Evolutionary conservation across 2,329 filamentous ascomycete genomes (phyloP), one percentile per base, ranked within the genome.

Genomic region (Aspergillus nomiae): DNA sequence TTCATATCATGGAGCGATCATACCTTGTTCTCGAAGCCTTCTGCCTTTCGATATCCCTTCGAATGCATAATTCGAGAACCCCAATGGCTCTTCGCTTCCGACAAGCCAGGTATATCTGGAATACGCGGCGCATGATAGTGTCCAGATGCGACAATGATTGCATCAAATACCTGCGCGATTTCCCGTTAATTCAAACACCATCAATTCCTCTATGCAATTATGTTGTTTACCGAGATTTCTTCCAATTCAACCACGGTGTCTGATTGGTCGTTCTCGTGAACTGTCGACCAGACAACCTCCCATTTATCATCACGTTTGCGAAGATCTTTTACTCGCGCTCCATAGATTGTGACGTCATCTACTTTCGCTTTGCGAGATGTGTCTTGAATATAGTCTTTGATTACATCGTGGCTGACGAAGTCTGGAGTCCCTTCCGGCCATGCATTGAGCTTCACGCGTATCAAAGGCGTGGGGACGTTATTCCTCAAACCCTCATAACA

Each of bases 361-460:
- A 89, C 83, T 0, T 83, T 83, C 1, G 83, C 80, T 1, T 80
- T 74, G 0, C 67, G 65, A 0, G 88, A 84, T 0, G 88, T 84
- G n/a, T 83, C 80, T 63, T 88, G 84, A 5, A 91, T 84, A 68
- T 91, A 91, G 2, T 83, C 76, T 38, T 84, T 83, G 10, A 91
- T 76, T 0, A 84, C 80, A 19, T 76, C 70, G 63, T 90, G 89
- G 2, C 78, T 83, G 5, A 89, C 85, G 63, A 86, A 86, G 19
- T 87, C 85, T 2, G 83, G 82, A 0, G 87, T 90, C 0, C 84
- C 85, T 7, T 82, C 74, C 0, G 87, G 86, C 84, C 89, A 92
- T 7, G 71, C 65, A 58, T 82, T 81, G 53, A 85, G 73, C 24
- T 78, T 83, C 2, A 82, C 81, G 50, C 81, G 75, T 70, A 86